Percentiles rank a stretch among this genome's conserved stretches.
Evolutionary conservation across 352 stramenopile genomes (phyloP).

Genomic region (Elongisporangium anandrum): DNA sequence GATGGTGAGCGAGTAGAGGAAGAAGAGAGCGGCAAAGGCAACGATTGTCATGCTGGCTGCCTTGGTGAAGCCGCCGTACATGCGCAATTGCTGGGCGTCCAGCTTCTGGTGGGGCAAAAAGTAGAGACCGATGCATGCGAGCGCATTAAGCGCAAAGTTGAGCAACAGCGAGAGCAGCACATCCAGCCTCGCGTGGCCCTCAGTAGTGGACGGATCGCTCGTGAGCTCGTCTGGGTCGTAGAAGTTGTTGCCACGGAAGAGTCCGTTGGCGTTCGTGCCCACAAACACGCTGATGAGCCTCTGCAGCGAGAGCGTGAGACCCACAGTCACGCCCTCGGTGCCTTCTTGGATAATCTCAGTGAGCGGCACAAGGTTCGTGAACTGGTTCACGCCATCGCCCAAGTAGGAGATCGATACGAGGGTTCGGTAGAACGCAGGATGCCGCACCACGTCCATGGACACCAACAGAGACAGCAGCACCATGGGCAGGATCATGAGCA

Average conservation of each 20-base stretch:
- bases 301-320: slow-evolving; percentile 47
- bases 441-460: slow-evolving; percentile 20
- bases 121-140: slow-evolving; percentile 23
- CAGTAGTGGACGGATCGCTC: slow-evolving; percentile 14
- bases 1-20: slow-evolving; percentile 39
- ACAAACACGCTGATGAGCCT: slow-evolving; percentile 45
- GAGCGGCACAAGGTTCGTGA: slow-evolving; percentile 32
- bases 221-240: slow-evolving; percentile 19
- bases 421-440: slow-evolving; percentile 24
- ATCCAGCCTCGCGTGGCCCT: slow-evolving; percentile 13
- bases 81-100: slow-evolving; percentile 52
- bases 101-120: slow-evolving; percentile 56
- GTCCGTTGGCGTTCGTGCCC: slow-evolving; percentile 30
- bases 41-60: slow-evolving; percentile 34
- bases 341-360: slow-evolving; percentile 60
- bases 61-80: slow-evolving; percentile 61
- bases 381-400: slow-evolving; percentile 9
- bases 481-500: slow-evolving; percentile 23
- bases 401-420: slow-evolving; percentile 19
- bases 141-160: slow-evolving; percentile 39
- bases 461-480: slow-evolving; percentile 18
- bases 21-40: slow-evolving; percentile 25
- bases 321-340: slow-evolving; percentile 47
- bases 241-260: slow-evolving; percentile 32
- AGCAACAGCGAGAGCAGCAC: slow-evolving; percentile 29